A percentile compares a stretch with the other conserved stretches of the same genome.
Conservation (phyloP, 768 basidiomycete species). For the Serendipita sp. region DNA sequence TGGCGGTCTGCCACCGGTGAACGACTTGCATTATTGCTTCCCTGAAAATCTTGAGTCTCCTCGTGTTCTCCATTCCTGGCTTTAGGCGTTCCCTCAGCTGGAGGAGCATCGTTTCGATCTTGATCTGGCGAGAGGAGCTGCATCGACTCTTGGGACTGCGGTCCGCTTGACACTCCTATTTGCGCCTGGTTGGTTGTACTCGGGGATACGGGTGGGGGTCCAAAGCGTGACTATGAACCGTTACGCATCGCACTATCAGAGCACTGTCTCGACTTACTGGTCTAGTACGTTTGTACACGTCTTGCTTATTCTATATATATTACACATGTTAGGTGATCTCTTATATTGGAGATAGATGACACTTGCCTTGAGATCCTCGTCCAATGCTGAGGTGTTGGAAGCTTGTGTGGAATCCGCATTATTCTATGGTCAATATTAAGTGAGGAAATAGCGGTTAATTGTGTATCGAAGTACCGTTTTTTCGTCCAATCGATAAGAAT, state of each 20-base stretch:
- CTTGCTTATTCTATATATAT: neutral
- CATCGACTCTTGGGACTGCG: too few species aligned
- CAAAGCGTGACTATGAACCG: neutral
- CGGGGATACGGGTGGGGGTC: neutral
- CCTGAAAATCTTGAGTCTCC: neutral
- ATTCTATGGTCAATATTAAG: neutral
- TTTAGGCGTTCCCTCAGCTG: neutral
- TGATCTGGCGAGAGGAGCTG: neutral
- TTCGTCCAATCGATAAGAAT: neutral
- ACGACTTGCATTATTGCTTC: neutral
- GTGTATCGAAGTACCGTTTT: neutral
- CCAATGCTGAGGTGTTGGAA: neutral
- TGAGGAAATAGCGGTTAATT: neutral
- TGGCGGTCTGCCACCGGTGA: neutral
- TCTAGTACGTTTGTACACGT: neutral
- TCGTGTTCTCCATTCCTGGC: neutral
- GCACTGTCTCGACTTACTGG: neutral
- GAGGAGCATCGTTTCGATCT: neutral
- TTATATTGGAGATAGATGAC: neutral
- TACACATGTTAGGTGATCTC: neutral
- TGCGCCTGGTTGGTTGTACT: too few species aligned
- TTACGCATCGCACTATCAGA: neutral
- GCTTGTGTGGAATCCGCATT: neutral
- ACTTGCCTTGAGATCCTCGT: neutral
- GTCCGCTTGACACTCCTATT: too few species aligned